These are phyloP conservation scores for Stephania japonica DNA, from an alignment of 164 flowering plant genomes.

Conservation along the genomic window DNA sequence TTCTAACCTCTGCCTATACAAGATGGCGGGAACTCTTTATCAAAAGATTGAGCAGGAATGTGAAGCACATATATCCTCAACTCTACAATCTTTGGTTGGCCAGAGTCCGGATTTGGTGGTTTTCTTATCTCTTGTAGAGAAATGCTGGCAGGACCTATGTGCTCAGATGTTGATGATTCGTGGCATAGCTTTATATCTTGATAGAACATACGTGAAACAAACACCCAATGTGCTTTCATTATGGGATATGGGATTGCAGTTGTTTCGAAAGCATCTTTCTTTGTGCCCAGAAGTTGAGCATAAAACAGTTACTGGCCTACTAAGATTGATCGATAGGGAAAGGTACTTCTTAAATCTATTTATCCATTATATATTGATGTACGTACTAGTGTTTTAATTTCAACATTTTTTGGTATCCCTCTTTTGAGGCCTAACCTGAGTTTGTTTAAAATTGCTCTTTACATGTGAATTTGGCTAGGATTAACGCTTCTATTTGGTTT, in stretches of 20 bases:
- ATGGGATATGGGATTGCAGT: constrained; percentile 99
- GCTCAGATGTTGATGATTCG: constrained; percentile 98
- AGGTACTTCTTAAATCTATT: constrained; percentile 43
- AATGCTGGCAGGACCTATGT: constrained; percentile 97
- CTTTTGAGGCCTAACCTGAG: too few species aligned
- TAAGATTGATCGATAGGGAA: constrained; percentile 90
- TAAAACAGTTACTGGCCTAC: constrained; percentile 91
- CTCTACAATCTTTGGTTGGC: constrained; percentile 76
- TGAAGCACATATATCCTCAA: constrained; percentile 69
- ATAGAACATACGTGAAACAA: constrained; percentile 93
- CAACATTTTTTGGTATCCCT: too few species aligned
- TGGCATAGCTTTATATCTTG: constrained; percentile 89
- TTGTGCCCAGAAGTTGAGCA: constrained; percentile 87
- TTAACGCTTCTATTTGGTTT: too few species aligned
- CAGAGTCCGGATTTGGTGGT: constrained; percentile 95
- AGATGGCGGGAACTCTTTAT: constrained; percentile 94
- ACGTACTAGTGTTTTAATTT: too few species aligned
- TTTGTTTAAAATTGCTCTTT: too few species aligned
- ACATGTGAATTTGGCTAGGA: too few species aligned
- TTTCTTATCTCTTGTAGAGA: constrained; percentile 83
- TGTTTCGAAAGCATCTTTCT: constrained; percentile 88
- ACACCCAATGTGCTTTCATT: constrained; percentile 73
- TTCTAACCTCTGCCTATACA: constrained; percentile 78
- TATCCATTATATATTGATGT: background rate
- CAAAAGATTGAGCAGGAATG: constrained; percentile 78